Evolutionary conservation across 176 grass and related monocot species (phyloP).

Genomic region (Paspalum notatum): DNA sequence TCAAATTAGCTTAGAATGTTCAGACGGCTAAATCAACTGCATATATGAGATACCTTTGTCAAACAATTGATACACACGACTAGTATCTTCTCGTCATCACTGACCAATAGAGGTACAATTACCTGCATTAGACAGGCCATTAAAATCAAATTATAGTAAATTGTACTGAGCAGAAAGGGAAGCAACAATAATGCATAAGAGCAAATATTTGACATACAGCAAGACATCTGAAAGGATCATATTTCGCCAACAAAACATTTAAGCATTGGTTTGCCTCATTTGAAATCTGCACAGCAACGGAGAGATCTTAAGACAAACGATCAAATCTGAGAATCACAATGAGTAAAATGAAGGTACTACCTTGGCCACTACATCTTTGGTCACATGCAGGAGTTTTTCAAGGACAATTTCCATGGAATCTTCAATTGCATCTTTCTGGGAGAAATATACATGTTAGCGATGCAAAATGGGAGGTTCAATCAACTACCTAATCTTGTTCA

Average conservation of each 20-base stretch:
- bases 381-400: constrained; percentile 91
- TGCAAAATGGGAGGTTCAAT: background rate
- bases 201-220: constrained; percentile 54
- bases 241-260: constrained; percentile 74
- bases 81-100: constrained; percentile 96
- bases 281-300: constrained; percentile 72
- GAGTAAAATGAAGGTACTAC: constrained; percentile 46
- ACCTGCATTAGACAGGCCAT: constrained; percentile 63
- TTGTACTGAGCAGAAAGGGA: constrained; percentile 23
- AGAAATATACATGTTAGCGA: constrained; percentile 52
- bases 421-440: constrained; percentile 88
- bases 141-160: constrained; percentile 32
- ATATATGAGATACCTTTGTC: constrained; percentile 81
- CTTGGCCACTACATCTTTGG: constrained; percentile 80
- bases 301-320: constrained; percentile 40
- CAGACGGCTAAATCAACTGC: constrained; percentile 2
- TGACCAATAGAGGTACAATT: constrained; percentile 86
- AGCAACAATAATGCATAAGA: constrained; percentile 18
- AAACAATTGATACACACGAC: constrained; percentile 97
- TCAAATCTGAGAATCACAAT: background rate
- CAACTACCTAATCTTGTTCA: constrained; percentile 37
- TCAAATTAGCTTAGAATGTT: constrained; percentile 19
- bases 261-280: constrained; percentile 90
- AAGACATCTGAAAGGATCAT: constrained; percentile 92
- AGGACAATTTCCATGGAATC: constrained; percentile 96